Percentiles rank a stretch among this genome's conserved stretches.
phyloP scores from a whole-genome alignment of 441 rosid genomes.

The Eutrema salsugineum region DNA sequence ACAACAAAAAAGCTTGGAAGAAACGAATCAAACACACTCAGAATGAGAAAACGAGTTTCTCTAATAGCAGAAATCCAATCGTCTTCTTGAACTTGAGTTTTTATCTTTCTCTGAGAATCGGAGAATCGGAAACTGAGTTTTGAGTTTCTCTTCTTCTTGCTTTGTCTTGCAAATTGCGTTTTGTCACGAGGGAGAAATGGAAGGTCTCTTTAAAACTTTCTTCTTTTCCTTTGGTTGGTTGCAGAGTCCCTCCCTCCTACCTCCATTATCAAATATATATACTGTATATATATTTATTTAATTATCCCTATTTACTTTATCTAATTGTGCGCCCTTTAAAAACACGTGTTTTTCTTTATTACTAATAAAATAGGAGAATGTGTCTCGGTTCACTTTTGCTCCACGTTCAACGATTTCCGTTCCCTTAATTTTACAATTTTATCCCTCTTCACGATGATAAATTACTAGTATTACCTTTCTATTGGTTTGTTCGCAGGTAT shows the following conservation, averaged over 20 bases:
- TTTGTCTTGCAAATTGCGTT: conserved; percentile 10
- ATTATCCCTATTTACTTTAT: background rate
- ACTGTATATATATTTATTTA: background rate
- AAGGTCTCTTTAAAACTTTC: background rate
- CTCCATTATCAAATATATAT: background rate
- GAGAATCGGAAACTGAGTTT: background rate
- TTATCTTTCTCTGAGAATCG: background rate
- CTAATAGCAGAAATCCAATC: background rate
- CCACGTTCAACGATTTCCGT: conserved; percentile 23
- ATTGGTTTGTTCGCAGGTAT: background rate
- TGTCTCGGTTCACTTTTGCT: conserved; percentile 24
- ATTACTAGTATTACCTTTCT: background rate
- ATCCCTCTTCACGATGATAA: conserved; percentile 11
- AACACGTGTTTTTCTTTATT: conserved; percentile 25
- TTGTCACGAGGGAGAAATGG: conserved; percentile 30
- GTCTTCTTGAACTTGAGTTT: background rate
- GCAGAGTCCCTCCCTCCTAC: conserved; percentile 1
- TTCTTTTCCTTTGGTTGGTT: conserved; percentile 5
- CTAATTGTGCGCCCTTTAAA: background rate
- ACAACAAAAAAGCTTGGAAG: background rate
- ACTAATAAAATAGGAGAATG: background rate
- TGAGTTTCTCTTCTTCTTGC: background rate
- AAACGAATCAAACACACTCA: background rate
- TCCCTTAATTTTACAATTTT: background rate
- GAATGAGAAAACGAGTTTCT: background rate